Conservation (phyloP, 2,329 filamentous ascomycete genomes). For the Thyridium curvatum region DNA sequence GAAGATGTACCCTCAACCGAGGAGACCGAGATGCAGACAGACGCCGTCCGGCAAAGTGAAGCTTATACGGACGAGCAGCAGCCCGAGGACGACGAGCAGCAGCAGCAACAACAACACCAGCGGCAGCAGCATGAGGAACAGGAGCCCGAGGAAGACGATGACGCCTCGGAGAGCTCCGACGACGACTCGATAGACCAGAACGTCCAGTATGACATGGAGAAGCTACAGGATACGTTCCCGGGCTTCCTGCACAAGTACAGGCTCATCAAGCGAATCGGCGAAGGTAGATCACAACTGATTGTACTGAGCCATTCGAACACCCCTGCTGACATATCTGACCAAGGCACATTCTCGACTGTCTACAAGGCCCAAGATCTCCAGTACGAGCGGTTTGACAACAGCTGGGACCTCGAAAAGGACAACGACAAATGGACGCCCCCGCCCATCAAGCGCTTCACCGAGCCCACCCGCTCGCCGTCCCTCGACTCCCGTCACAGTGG, state of each 20-base stretch:
- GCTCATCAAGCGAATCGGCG: conserved; percentile 92
- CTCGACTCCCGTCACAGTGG: no score
- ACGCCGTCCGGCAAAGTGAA: conserved; percentile 21
- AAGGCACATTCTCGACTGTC: conserved; percentile 95
- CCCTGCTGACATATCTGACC: conserved; percentile 7
- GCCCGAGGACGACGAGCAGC: conserved; percentile 18
- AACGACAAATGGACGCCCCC: conserved; percentile 63
- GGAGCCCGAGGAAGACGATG: conserved; percentile 32
- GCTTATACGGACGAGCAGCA: conserved; percentile 15
- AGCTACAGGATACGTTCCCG: conserved; percentile 73
- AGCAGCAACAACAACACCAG: conserved; percentile 2
- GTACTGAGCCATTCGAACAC: not conserved
- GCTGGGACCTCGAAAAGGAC: conserved; percentile 73
- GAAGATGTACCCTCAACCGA: conserved; percentile 41
- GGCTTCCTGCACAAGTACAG: conserved; percentile 81
- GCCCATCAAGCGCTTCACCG: conserved; percentile 47
- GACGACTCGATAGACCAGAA: conserved; percentile 58
- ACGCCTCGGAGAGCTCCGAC: conserved; percentile 45
- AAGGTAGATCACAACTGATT: conserved; percentile 58
- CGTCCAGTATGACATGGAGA: conserved; percentile 81
- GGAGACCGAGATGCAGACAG: conserved; percentile 43
- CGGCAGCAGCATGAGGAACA: conserved; percentile 23
- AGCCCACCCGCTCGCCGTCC: conserved; percentile 13
- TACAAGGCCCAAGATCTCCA: conserved; percentile 95
- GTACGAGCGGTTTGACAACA: conserved; percentile 77